These are phyloP conservation scores for Abrus precatorius DNA, from an alignment of 306 rosid species.

Conservation along the genomic window DNA sequence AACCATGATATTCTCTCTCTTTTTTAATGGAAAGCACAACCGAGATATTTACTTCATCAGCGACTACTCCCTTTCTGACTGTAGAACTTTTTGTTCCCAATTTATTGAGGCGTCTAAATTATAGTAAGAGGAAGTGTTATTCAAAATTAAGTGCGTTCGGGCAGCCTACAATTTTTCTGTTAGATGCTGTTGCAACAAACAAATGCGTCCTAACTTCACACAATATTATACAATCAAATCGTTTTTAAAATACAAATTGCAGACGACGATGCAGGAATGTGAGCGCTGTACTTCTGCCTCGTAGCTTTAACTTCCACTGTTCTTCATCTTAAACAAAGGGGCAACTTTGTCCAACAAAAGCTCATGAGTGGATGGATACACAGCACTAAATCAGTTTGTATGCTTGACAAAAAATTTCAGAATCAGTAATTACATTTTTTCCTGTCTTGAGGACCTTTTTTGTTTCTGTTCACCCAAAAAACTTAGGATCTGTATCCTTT, in stretches of 20 bases:
- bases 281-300: slow-evolving; percentile 11
- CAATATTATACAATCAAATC: slow-evolving; percentile 16
- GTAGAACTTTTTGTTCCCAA: not conserved
- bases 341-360: slow-evolving; percentile 11
- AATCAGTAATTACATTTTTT: not conserved
- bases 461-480: slow-evolving; percentile 10
- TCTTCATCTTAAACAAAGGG: not conserved
- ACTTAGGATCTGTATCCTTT: not conserved
- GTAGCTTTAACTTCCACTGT: slow-evolving; percentile 19
- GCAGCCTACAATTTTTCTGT: slow-evolving; percentile 11
- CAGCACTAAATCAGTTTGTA: slow-evolving; percentile 25
- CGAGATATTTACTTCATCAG: not conserved
- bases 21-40: not conserved
- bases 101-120: not conserved
- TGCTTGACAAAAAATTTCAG: slow-evolving; percentile 6
- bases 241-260: slow-evolving; percentile 36
- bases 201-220: not conserved
- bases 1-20: not conserved
- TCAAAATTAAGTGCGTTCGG: not conserved
- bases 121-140: not conserved
- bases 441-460: not conserved
- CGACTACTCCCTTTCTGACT: not conserved
- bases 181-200: slow-evolving; percentile 18
- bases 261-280: slow-evolving; percentile 20
- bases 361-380: slow-evolving; percentile 14